Evolutionary conservation across 306 rosid species (phyloP), one percentile per base, ranked within the genome.

Genomic region (Datisca glomerata): DNA sequence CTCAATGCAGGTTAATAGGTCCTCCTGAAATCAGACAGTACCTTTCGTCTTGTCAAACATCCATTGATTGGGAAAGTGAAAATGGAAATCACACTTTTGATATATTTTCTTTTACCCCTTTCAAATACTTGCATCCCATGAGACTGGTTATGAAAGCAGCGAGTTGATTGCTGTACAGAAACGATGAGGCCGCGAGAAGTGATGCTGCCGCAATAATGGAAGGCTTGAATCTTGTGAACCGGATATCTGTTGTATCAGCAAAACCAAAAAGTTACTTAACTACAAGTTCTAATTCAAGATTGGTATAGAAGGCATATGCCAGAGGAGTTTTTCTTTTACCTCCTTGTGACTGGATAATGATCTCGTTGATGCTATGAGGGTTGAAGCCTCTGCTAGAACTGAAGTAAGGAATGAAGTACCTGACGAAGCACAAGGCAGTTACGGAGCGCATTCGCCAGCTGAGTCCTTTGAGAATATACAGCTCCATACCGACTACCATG

Each of bases 181-280:
- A 13, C 2, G 6, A 24, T 4, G 36, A 15, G 27, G 46, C 57
- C 24, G 57, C 37, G 24, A 52, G 37, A 52, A 52, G 58, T 10
- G 47, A 47, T 27, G 47, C 22, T 4, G 25, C 47, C 40, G 58
- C 58, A 2, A 52, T 39, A 25, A 52, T 32, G 13, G 58, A 41
- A 24, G 47, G 47, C 40, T 21, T 52, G 39, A 17, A 13, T 28
- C 12, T 15, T 11, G 47, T 7, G 9, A 39, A 8, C 2, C 12
- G n/a, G 16, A 12, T 27, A 22, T 16, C 47, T 52, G 48, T 18
- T 18, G 5, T 3, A 9, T 18, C 10, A 38, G 17, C 10, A 28
- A 23, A 21, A 0, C 6, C 23, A n/a, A 15, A 16, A 24, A 18
- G 3, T 8, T 2, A 11, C 25, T n/a, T 3, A 38, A 14, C n/a